Percentiles rank a stretch among this genome's conserved stretches.
Evolutionary conservation across 306 rosid genomes (phyloP).

Genomic region (Bauhinia variegata): DNA sequence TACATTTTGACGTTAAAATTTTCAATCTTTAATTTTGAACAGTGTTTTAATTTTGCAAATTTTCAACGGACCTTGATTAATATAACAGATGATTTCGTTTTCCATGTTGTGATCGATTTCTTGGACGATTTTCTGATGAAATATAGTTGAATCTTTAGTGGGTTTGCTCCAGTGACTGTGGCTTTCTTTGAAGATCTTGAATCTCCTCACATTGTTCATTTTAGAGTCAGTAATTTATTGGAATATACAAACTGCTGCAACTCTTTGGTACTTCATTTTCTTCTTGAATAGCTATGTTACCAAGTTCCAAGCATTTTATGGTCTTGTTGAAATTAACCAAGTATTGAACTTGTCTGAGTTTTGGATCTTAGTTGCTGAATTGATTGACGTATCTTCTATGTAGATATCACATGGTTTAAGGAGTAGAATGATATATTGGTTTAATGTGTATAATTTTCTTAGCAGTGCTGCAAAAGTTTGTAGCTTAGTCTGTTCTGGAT

Average conservation of each 20-base stretch:
- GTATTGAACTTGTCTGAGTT: slow-evolving; percentile 31
- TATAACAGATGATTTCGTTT: slow-evolving; percentile 27
- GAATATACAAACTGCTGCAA: not conserved
- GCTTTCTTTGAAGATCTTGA: not conserved
- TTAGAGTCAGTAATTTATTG: not conserved
- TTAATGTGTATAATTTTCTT: slow-evolving; percentile 12
- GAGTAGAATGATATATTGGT: not conserved
- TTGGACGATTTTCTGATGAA: not conserved
- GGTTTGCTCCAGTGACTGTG: not conserved
- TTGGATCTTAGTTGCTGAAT: slow-evolving; percentile 30
- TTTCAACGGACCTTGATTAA: slow-evolving; percentile 7
- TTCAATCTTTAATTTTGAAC: not conserved
- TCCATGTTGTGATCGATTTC: not conserved
- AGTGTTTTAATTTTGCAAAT: slow-evolving; percentile 18
- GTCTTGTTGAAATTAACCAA: slow-evolving; percentile 23
- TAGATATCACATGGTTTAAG: slow-evolving; percentile 13
- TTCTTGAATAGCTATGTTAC: not conserved
- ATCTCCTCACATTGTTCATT: not conserved
- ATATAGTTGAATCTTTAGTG: not conserved
- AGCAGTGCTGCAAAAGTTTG: slow-evolving; percentile 6
- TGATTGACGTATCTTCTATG: slow-evolving; percentile 20
- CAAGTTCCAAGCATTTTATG: not conserved
- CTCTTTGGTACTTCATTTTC: not conserved
- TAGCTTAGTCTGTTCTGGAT: not conserved
- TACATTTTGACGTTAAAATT: too few species aligned